Conservation (phyloP, 2,329 filamentous ascomycete species). For the Trichoderma koningii region DNA sequence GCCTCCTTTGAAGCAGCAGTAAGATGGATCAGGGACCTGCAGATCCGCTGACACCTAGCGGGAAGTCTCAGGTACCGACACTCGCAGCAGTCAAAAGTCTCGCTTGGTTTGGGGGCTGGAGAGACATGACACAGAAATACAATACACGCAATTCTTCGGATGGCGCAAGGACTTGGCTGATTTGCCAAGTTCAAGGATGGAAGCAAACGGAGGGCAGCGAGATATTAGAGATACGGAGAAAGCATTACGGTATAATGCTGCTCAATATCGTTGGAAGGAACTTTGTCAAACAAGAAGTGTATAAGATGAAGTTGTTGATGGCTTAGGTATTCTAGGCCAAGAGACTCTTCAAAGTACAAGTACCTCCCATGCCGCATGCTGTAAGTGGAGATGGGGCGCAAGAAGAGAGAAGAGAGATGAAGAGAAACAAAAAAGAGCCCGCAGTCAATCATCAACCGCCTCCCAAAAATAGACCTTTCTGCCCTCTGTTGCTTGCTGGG, state of each 20-base stretch:
- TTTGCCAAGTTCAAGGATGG: not conserved
- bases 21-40: slow-evolving; percentile 14
- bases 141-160: too few relatives aligned
- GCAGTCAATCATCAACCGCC: not conserved
- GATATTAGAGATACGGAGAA: not conserved
- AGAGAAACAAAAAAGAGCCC: not conserved
- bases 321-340: not conserved
- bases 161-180: not conserved
- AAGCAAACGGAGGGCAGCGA: not conserved
- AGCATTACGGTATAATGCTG: not conserved
- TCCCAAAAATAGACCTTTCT: not conserved
- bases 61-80: not conserved
- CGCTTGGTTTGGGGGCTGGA: not conserved
- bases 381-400: not conserved
- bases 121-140: not conserved
- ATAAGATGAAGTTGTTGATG: too few relatives aligned
- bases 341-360: not conserved
- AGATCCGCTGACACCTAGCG: not conserved
- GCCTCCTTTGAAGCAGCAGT: not conserved
- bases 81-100: not conserved
- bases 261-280: not conserved
- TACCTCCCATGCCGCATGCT: not conserved
- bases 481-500: not conserved
- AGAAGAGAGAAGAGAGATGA: not conserved
- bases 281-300: too few relatives aligned